Base-by-base conservation (phyloP, 768 basidiomycete genomes). In the Leccinum broughii region DNA sequence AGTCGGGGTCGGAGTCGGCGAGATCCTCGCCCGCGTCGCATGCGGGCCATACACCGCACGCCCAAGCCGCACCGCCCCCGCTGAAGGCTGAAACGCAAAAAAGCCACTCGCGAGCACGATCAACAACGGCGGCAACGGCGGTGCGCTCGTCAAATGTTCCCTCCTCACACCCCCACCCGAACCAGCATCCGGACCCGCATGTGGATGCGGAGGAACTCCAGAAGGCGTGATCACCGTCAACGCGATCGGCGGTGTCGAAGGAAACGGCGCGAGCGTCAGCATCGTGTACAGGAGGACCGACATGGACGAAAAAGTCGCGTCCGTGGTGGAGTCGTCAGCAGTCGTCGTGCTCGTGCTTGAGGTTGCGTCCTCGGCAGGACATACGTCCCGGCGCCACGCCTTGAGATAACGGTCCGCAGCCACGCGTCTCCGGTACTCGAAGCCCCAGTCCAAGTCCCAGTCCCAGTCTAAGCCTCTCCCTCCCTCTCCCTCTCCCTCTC, bases 221-320 rank as follows among this genome's bases (percentile, higher is more conserved):
- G 30, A 28, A 1, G 7, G 28, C 28, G 28, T 54, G 48, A 72
- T 52, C 17, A 64, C 56, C 14, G 56, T 65, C 46, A 72, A 56
- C 37, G 62, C 54, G 46, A 68, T 60, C 39, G 68, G 64, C 1
- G 75, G 70, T 0, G 66, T 52, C 8, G 62, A 60, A 0, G 75
- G 75, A 8, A 71, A 70, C 8, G 75, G 76, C 0, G 20, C 50
- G n/a, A 77, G 63, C 2, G 78, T 77, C 57, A 63, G n/a, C 30
- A 80, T 49, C 6, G 73, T 73, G 56, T 68, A 62, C 14, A 79
- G 68, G n/a, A 80, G 57, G 1, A 75, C 65, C 1, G 74, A 64
- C 20, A 78, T 60, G 0, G 65, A 67, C 1, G 65, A 53, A 24
- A 63, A 55, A 52, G 70, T 26, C 3, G 58, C 1, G 13, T 17